Percentiles rank a stretch among this genome's conserved stretches.
phyloP scores from a whole-genome alignment of 2,329 filamentous ascomycete genomes.

The Verticillium klebahnii region DNA sequence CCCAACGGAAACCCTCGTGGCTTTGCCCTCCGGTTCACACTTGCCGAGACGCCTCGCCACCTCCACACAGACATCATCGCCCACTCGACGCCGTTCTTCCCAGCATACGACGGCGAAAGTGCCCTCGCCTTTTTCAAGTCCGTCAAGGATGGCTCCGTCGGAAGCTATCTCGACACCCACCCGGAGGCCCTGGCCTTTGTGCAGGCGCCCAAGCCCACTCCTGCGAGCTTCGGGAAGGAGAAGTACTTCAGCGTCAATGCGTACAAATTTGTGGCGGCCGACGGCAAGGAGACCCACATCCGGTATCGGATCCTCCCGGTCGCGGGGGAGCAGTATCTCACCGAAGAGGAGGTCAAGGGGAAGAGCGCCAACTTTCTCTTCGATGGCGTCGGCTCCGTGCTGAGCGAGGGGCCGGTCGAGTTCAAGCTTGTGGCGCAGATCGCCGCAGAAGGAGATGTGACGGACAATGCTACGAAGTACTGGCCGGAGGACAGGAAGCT shows the following conservation, averaged over 20 bases:
- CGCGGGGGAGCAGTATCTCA: conserved; percentile 32
- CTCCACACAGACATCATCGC: conserved; percentile 52
- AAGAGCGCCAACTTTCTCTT: conserved; percentile 41
- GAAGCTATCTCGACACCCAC: conserved; percentile 37
- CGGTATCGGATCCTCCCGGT: conserved; percentile 45
- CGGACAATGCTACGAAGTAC: conserved; percentile 21
- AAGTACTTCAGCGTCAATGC: conserved; percentile 44
- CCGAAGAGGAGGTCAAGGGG: conserved; percentile 27
- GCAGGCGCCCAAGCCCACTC: conserved; percentile 41
- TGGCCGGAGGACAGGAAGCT: conserved; percentile 48
- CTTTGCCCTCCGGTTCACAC: conserved; percentile 42
- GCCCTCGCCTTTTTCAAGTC: conserved; percentile 45
- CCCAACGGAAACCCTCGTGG: conserved; percentile 42
- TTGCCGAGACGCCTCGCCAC: conserved; percentile 30
- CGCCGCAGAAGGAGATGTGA: conserved; percentile 19
- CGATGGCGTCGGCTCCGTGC: conserved; percentile 36
- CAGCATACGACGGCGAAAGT: conserved; percentile 45
- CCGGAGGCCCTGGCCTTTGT: conserved; percentile 44
- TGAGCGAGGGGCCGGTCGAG: conserved; percentile 29
- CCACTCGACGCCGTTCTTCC: conserved; percentile 44
- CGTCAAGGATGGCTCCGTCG: conserved; percentile 28
- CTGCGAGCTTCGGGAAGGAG: conserved; percentile 42
- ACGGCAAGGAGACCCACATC: conserved; percentile 37
- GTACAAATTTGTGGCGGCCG: conserved; percentile 35
- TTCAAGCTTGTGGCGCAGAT: conserved; percentile 48